Conservation (phyloP, 345 rosid species). For the Gossypium stocksii region DNA sequence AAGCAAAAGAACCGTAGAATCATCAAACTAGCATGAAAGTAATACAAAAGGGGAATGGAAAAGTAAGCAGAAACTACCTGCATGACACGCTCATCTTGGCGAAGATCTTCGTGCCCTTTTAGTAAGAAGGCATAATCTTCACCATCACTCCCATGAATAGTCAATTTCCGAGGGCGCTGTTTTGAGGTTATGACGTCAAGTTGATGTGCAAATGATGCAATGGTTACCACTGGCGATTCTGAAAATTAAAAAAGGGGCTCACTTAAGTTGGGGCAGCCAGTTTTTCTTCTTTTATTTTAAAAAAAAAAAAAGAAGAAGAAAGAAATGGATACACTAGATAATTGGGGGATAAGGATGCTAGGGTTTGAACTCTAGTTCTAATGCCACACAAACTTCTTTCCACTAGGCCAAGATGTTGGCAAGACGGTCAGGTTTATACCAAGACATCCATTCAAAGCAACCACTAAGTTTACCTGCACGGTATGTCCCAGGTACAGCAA, state of each 20-base stretch:
- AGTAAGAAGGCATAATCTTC: constrained; percentile 85
- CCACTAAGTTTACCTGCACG: constrained; percentile 54
- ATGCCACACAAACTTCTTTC: too few species aligned
- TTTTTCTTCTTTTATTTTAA: too few species aligned
- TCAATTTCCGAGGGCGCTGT: constrained; percentile 93
- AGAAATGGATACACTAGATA: too few species aligned
- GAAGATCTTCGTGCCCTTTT: constrained; percentile 96
- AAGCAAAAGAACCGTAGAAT: background rate
- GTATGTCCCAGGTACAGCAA: constrained; percentile 98
- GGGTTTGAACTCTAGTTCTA: too few species aligned
- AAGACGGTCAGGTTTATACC: constrained; percentile 1
- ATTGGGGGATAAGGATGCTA: too few species aligned
- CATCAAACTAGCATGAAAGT: background rate
- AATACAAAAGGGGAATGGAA: constrained; percentile 8
- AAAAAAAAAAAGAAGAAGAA: too few species aligned
- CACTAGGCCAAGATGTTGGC: too few species aligned
- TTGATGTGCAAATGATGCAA: constrained; percentile 83
- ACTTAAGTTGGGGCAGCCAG: too few species aligned
- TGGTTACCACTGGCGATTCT: constrained; percentile 84
- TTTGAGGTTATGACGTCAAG: constrained; percentile 87
- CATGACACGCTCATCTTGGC: constrained; percentile 99
- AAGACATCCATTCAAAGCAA: background rate
- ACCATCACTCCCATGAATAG: constrained; percentile 92
- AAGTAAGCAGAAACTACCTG: constrained; percentile 48
- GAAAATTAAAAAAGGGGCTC: constrained; percentile 16